Percentiles rank a stretch among this genome's conserved stretches.
phyloP scores from a whole-genome alignment of 2,329 filamentous ascomycete genomes.

The Davidsoniella neocaledoniae region DNA sequence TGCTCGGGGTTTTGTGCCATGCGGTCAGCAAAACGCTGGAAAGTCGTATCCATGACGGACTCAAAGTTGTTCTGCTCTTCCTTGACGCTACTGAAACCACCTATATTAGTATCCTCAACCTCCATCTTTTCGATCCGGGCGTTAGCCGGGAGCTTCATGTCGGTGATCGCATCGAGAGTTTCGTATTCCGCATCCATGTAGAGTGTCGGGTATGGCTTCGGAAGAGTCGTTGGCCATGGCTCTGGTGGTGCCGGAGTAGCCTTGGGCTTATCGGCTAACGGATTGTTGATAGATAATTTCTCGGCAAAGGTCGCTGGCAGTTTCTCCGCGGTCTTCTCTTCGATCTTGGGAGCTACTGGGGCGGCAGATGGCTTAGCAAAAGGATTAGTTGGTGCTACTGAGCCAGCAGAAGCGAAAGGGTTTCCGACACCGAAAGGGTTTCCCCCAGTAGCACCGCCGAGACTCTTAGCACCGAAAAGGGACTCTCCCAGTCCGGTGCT shows the following conservation, averaged over 20 bases:
- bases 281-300: constrained; percentile 55
- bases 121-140: constrained; percentile 28
- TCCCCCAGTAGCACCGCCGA: constrained; percentile 18
- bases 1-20: constrained; percentile 70
- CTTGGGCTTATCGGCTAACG: constrained; percentile 19
- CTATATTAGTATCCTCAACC: constrained; percentile 20
- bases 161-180: constrained; percentile 48
- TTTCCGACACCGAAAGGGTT: constrained; percentile 42
- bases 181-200: constrained; percentile 90
- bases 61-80: constrained; percentile 56
- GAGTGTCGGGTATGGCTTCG: constrained; percentile 55
- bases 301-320: constrained; percentile 52
- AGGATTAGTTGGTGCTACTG: constrained; percentile 32
- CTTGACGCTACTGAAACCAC: constrained; percentile 21
- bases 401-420: constrained; percentile 31
- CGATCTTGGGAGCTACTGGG: not conserved
- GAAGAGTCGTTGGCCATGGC: constrained; percentile 50
- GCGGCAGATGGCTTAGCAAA: constrained; percentile 32
- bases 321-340: constrained; percentile 14
- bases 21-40: constrained; percentile 66
- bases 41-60: constrained; percentile 55
- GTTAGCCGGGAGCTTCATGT: constrained; percentile 31
- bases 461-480: constrained; percentile 48
- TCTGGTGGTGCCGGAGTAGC: constrained; percentile 45
- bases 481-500: constrained; percentile 40